Evolutionary conservation across 2,329 filamentous ascomycete genomes (phyloP), one percentile per base, ranked within the genome.

Genomic region (Xylaria sp.): DNA sequence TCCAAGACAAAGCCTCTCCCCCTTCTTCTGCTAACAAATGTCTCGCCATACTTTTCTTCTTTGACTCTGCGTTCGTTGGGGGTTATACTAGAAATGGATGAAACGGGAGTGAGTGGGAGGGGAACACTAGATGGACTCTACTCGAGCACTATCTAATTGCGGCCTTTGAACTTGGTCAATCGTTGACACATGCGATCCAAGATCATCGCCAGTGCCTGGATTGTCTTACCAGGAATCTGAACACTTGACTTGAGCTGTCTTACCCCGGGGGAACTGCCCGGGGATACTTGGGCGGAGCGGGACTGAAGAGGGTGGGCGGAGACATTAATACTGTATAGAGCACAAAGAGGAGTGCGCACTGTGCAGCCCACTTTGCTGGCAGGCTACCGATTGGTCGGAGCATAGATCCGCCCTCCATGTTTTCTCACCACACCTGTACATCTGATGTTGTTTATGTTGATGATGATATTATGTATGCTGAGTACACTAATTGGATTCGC

Each of bases 351-450:
- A 8, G 13, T 23, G 37, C 46, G 44, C 62, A 69, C 66, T 65
- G 66, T 69, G 41, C 51, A 28, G 8, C 15, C 23, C 44, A 37
- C 56, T n/a, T 10, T 3, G 13, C 20, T 20, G 66, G 66, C 23
- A 57, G 28, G 50, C 50, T 69, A 44, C 66, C 66, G 62, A 65
- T 65, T 65, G 62, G 62, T 15, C 54, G 32, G 44, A 52, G 51
- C 51, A 55, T 28, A 18, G 34, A 55, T 37, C 28, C 51, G 51
- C 15, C 50, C 37, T 15, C 37, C 12, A 37, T 55, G 12, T 18
- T 18, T 28, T 55, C 34, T 25, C 23, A 25, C 23, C 3, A 25
- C 23, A 25, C 23, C 23, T 25, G 23, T 25, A 25, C 23, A 25
- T 25, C 23, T 25, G 23, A 34, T 44, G 13, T 18, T 44, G 13